These are phyloP conservation scores for Arachnopeziza araneosa DNA, from an alignment of 2,329 filamentous ascomycete genomes.

Conservation along the genomic window DNA sequence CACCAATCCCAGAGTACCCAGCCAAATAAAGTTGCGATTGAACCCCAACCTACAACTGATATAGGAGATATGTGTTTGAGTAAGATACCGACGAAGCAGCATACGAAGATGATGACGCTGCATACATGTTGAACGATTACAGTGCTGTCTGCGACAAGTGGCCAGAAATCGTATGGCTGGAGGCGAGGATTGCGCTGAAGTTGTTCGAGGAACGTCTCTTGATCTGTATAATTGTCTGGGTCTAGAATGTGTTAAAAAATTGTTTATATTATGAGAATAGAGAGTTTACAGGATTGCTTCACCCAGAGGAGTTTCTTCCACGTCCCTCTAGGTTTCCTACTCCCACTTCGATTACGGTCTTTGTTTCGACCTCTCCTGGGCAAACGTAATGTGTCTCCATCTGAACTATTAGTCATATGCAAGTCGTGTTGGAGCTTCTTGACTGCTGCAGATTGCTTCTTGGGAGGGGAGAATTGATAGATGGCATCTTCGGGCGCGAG, in stretches of 20 bases:
- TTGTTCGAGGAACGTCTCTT: slow-evolving; percentile 92
- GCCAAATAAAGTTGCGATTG: slow-evolving; percentile 73
- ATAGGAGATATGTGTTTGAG: slow-evolving; percentile 83
- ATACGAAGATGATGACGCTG: slow-evolving; percentile 89
- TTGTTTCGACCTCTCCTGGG: slow-evolving; percentile 24
- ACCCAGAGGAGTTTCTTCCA: slow-evolving; percentile 99
- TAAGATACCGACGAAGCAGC: slow-evolving; percentile 88
- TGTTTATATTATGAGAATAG: neutral
- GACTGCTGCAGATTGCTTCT: slow-evolving; percentile 37
- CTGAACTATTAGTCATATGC: slow-evolving; percentile 24
- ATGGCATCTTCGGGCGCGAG: slow-evolving; percentile 84
- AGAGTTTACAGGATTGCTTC: slow-evolving; percentile 75
- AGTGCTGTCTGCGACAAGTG: slow-evolving; percentile 87
- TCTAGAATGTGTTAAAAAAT: slow-evolving; percentile 46
- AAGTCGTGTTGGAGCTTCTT: slow-evolving; percentile 38
- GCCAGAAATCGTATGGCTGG: slow-evolving; percentile 97
- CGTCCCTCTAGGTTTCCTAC: slow-evolving; percentile 56
- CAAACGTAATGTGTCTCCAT: slow-evolving; percentile 12
- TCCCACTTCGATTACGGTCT: slow-evolving; percentile 41
- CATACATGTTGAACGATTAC: slow-evolving; percentile 97
- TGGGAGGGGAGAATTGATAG: slow-evolving; percentile 55
- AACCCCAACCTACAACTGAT: slow-evolving; percentile 82
- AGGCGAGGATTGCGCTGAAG: slow-evolving; percentile 90
- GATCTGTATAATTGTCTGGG: slow-evolving; percentile 98
- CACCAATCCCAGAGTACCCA: slow-evolving; percentile 92